Evolutionary conservation across 1,139 yeast genomes (phyloP).

Genomic region (Zhuliangozyma parablackwelliae): DNA sequence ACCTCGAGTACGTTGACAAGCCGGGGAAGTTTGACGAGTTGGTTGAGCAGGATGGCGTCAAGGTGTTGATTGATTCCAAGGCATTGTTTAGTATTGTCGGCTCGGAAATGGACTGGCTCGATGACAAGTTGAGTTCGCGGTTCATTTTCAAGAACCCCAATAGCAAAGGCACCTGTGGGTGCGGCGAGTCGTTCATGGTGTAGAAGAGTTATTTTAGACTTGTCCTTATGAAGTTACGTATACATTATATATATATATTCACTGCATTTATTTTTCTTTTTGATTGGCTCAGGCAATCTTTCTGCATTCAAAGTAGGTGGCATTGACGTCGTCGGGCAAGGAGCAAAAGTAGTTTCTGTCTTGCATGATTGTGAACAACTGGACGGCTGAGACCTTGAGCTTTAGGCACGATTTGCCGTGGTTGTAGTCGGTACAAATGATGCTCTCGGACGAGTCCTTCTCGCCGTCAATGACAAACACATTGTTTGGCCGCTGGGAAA

Average conservation of each 20-base stretch:
- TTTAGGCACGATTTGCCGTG: slow-evolving; percentile 43
- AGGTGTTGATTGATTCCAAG: slow-evolving; percentile 88
- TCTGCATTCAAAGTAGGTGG: slow-evolving; percentile 47
- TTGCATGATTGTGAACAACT: slow-evolving; percentile 46
- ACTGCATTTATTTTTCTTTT: slow-evolving; percentile 1
- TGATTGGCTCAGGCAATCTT: slow-evolving; percentile 21
- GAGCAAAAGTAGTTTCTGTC: slow-evolving; percentile 42
- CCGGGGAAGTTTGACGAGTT: slow-evolving; percentile 94
- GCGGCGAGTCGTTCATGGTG: slow-evolving; percentile 98
- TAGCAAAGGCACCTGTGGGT: slow-evolving; percentile 96
- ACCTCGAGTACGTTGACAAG: slow-evolving; percentile 80
- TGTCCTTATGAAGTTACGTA: not conserved
- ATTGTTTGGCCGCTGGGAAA: slow-evolving; percentile 22
- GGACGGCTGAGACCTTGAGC: slow-evolving; percentile 32
- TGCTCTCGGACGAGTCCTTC: slow-evolving; percentile 32
- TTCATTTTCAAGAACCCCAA: slow-evolving; percentile 93
- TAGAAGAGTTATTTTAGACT: slow-evolving; percentile 18
- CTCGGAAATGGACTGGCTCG: slow-evolving; percentile 97
- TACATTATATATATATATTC: not conserved
- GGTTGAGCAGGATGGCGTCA: slow-evolving; percentile 89
- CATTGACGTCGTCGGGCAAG: slow-evolving; percentile 43
- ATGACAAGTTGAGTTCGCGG: slow-evolving; percentile 82
- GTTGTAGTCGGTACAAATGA: slow-evolving; percentile 38
- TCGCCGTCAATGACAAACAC: slow-evolving; percentile 44
- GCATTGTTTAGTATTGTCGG: slow-evolving; percentile 95